These are phyloP conservation scores for Breynia disticha DNA, from an alignment of 441 rosid genomes.

Conservation along the genomic window DNA sequence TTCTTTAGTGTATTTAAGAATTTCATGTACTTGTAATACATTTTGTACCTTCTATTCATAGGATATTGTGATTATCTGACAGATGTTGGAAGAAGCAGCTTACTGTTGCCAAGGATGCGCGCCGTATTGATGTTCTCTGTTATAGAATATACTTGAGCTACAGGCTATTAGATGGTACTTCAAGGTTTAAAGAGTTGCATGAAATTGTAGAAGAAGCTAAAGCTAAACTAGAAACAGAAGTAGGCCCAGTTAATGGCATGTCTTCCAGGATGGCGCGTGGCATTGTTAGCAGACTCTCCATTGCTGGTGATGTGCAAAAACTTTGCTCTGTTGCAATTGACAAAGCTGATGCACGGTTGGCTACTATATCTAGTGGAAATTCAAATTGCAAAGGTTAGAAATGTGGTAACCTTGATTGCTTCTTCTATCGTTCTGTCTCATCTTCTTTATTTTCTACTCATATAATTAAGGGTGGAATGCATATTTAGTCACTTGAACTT, in stretches of 20 bases:
- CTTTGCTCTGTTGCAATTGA: slow-evolving; percentile 73
- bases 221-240: slow-evolving; percentile 74
- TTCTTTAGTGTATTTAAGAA: not conserved
- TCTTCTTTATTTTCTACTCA: no score
- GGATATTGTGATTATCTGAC: slow-evolving; percentile 13
- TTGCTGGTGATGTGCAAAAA: slow-evolving; percentile 68
- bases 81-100: slow-evolving; percentile 97
- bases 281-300: slow-evolving; percentile 83
- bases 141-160: slow-evolving; percentile 78
- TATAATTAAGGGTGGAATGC: no score
- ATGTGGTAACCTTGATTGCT: not conserved
- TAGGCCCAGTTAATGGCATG: slow-evolving; percentile 64
- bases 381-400: slow-evolving; percentile 44
- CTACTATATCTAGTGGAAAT: slow-evolving; percentile 25
- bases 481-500: no score
- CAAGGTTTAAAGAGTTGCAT: slow-evolving; percentile 62
- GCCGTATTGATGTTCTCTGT: slow-evolving; percentile 77
- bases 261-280: slow-evolving; percentile 79
- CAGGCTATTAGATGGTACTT: slow-evolving; percentile 75
- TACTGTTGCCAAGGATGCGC: slow-evolving; percentile 74
- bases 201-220: slow-evolving; percentile 64
- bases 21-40: not conserved
- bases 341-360: slow-evolving; percentile 61
- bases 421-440: slow-evolving; percentile 1
- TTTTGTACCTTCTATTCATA: no score